Percentiles rank a stretch among this genome's conserved stretches.
phyloP scores from a whole-genome alignment of 2,329 filamentous ascomycete genomes.

The Aureobasidium pullulans region DNA sequence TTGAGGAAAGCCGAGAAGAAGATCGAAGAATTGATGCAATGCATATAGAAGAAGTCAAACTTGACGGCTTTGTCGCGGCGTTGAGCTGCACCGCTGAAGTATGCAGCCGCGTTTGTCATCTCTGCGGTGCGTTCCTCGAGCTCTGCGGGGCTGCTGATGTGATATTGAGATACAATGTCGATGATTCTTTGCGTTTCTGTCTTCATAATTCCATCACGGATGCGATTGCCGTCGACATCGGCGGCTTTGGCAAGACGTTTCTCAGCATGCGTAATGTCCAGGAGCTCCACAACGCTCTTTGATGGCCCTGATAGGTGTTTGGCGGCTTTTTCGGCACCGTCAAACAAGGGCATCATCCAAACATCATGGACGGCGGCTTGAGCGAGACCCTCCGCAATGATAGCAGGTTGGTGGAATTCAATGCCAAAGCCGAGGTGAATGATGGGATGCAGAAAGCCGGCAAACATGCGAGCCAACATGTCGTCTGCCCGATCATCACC shows the following conservation, averaged over 20 bases:
- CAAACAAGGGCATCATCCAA: constrained; percentile 49
- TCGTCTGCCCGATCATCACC: constrained; percentile 58
- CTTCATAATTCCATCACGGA: constrained; percentile 60
- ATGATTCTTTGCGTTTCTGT: constrained; percentile 58
- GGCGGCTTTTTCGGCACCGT: constrained; percentile 42
- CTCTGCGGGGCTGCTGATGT: constrained; percentile 44
- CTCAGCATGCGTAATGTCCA: constrained; percentile 52
- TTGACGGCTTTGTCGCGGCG: constrained; percentile 58
- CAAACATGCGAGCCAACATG: constrained; percentile 61
- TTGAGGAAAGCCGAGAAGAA: constrained; percentile 60
- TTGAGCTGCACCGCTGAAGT: constrained; percentile 56
- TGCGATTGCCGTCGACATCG: constrained; percentile 53
- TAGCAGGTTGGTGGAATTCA: constrained; percentile 73
- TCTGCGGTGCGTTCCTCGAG: constrained; percentile 52
- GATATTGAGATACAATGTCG: constrained; percentile 49
- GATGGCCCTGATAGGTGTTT: constrained; percentile 19
- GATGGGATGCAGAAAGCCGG: constrained; percentile 67
- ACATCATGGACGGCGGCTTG: constrained; percentile 63
- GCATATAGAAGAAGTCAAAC: constrained; percentile 71
- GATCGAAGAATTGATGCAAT: constrained; percentile 69
- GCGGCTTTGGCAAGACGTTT: constrained; percentile 49
- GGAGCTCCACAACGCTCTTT: constrained; percentile 49
- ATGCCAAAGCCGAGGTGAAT: constrained; percentile 82
- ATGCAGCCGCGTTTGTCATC: constrained; percentile 62
- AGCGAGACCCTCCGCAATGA: constrained; percentile 73